Conservation (phyloP, 2,329 filamentous ascomycete species). For the Scytalidium lignicola region DNA sequence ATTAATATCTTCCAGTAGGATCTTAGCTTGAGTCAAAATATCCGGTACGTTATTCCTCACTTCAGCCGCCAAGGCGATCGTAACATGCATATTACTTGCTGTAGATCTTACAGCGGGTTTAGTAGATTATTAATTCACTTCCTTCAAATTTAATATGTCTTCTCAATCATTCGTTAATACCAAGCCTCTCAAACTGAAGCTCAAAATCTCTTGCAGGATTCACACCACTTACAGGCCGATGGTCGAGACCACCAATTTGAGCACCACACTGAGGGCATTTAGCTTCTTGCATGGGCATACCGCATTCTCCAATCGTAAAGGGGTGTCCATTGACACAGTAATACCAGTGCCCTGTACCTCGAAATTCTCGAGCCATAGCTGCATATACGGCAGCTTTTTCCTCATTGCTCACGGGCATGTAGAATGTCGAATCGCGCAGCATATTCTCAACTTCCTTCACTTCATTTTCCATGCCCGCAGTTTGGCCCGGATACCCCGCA, state of each 20-base stretch:
- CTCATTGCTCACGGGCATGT: slow-evolving; percentile 40
- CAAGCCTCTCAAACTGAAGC: slow-evolving; percentile 15
- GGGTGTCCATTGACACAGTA: slow-evolving; percentile 51
- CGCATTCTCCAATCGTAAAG: slow-evolving; percentile 62
- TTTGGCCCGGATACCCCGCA: slow-evolving; percentile 16
- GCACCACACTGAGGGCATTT: slow-evolving; percentile 58
- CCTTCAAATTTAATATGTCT: too few relatives aligned
- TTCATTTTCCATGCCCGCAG: slow-evolving; percentile 28
- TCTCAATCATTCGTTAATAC: too few relatives aligned
- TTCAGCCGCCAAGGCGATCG: too few relatives aligned
- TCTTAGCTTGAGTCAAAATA: too few relatives aligned
- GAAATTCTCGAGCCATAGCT: slow-evolving; percentile 47
- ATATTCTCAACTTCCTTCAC: slow-evolving; percentile 41
- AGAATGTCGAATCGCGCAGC: slow-evolving; percentile 42
- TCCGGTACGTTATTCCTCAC: too few relatives aligned
- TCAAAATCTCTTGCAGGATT: slow-evolving; percentile 45
- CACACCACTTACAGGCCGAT: slow-evolving; percentile 47
- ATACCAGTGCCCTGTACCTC: slow-evolving; percentile 58
- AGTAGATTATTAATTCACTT: too few relatives aligned
- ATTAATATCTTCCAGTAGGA: too few relatives aligned
- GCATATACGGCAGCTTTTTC: slow-evolving; percentile 46
- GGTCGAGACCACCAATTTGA: slow-evolving; percentile 49
- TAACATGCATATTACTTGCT: too few relatives aligned
- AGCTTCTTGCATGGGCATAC: slow-evolving; percentile 57
- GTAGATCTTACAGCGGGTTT: too few relatives aligned